Percentiles rank a stretch among this genome's conserved stretches.
Conservation (phyloP, 345 rosid genomes). For the Ceriops decandra region DNA sequence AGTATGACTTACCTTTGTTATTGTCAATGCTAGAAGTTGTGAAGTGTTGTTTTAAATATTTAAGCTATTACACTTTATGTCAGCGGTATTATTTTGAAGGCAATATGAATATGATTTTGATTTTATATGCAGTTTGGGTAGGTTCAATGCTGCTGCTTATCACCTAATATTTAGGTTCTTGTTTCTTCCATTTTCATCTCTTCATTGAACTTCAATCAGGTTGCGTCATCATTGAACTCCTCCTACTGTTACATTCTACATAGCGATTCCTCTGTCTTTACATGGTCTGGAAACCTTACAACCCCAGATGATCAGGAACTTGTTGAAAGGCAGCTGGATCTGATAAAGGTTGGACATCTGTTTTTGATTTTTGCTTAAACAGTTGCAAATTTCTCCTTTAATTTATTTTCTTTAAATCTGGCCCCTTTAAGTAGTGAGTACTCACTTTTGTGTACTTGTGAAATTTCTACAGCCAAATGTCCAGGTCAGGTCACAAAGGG, state of each 20-base stretch:
- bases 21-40: neutral
- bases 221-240: conserved; percentile 80
- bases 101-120: too few relatives aligned
- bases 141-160: neutral
- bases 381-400: conserved; percentile 1
- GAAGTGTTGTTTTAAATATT: neutral
- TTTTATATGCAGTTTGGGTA: too few relatives aligned
- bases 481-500: conserved; percentile 78
- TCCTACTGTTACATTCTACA: conserved; percentile 92
- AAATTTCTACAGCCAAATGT: conserved; percentile 65
- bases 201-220: conserved; percentile 44
- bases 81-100: too few relatives aligned
- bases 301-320: conserved; percentile 75
- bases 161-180: neutral
- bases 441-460: neutral
- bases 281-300: conserved; percentile 91
- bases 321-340: conserved; percentile 90
- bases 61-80: neutral
- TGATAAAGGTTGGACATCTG: conserved; percentile 69
- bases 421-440: neutral
- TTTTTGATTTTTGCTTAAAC: neutral
- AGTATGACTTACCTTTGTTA: conserved; percentile 41
- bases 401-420: too few relatives aligned
- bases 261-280: conserved; percentile 63
- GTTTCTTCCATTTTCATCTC: neutral